Conservation (phyloP, 148 eudicot genomes). For the Cornus kousa region DNA sequence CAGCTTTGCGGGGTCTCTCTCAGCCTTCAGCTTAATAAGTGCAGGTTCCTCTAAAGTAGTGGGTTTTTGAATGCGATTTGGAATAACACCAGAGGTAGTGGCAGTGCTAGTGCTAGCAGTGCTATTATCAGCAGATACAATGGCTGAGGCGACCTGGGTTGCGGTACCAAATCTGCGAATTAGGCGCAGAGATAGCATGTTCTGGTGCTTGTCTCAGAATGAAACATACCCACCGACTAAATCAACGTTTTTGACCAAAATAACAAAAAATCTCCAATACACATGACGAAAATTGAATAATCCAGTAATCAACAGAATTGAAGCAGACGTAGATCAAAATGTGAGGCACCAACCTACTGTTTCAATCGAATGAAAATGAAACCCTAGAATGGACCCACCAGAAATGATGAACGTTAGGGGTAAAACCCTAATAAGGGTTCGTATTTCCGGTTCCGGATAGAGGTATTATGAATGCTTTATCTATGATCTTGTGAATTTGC, state of each 20-base stretch:
- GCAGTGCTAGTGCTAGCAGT: not conserved
- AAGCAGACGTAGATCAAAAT: no score
- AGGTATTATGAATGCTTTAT: not conserved
- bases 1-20: slow-evolving; percentile 69
- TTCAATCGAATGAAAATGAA: not conserved
- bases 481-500: no score
- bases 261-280: not conserved
- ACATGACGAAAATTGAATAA: not conserved
- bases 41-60: slow-evolving; percentile 53
- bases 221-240: slow-evolving; percentile 17
- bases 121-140: not conserved
- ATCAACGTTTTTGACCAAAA: not conserved
- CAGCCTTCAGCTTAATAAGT: slow-evolving; percentile 56
- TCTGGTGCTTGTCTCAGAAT: slow-evolving; percentile 10
- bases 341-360: not conserved
- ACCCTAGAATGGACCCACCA: not conserved
- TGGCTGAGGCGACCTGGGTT: not conserved
- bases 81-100: not conserved
- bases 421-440: not conserved
- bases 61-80: not conserved
- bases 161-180: slow-evolving; percentile 34
- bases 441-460: not conserved
- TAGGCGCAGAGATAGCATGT: slow-evolving; percentile 37
- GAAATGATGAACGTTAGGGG: not conserved
- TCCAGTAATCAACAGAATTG: not conserved